phyloP scores from a whole-genome alignment of 1,139 yeast species.

The Suhomyces atakaporum region DNA sequence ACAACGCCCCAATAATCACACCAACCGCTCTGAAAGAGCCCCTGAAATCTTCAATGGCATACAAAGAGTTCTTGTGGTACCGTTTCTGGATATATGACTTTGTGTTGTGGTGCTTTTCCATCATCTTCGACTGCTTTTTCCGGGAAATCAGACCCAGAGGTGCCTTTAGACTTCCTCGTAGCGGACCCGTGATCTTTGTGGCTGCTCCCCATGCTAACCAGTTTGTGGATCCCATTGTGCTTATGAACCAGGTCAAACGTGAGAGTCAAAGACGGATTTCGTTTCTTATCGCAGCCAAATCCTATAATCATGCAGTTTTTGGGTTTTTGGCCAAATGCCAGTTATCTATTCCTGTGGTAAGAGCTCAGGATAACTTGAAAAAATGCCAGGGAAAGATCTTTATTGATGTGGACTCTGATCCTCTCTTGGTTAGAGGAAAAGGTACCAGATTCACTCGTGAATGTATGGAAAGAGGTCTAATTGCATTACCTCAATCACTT shows the following conservation, averaged over 20 bases:
- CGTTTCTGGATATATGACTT: slow-evolving; percentile 49
- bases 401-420: slow-evolving; percentile 47
- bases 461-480: slow-evolving; percentile 65
- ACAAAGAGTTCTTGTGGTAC: slow-evolving; percentile 28
- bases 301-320: slow-evolving; percentile 65
- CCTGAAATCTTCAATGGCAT: not conserved
- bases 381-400: slow-evolving; percentile 62
- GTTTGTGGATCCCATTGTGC: slow-evolving; percentile 85
- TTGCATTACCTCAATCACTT: slow-evolving; percentile 76
- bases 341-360: slow-evolving; percentile 82
- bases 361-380: slow-evolving; percentile 83
- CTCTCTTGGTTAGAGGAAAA: slow-evolving; percentile 57
- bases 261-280: slow-evolving; percentile 77
- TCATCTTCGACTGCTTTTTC: slow-evolving; percentile 64
- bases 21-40: not conserved
- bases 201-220: slow-evolving; percentile 99
- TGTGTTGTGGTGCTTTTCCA: slow-evolving; percentile 48
- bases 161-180: slow-evolving; percentile 79
- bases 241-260: slow-evolving; percentile 77
- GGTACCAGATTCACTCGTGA: slow-evolving; percentile 70
- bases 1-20: too few relatives aligned
- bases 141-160: slow-evolving; percentile 90
- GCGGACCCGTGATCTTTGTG: slow-evolving; percentile 89
- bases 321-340: slow-evolving; percentile 78
- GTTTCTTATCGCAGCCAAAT: slow-evolving; percentile 83